phyloP scores from a whole-genome alignment of 2,329 filamentous ascomycete genomes.

The Xylaria sp. region DNA sequence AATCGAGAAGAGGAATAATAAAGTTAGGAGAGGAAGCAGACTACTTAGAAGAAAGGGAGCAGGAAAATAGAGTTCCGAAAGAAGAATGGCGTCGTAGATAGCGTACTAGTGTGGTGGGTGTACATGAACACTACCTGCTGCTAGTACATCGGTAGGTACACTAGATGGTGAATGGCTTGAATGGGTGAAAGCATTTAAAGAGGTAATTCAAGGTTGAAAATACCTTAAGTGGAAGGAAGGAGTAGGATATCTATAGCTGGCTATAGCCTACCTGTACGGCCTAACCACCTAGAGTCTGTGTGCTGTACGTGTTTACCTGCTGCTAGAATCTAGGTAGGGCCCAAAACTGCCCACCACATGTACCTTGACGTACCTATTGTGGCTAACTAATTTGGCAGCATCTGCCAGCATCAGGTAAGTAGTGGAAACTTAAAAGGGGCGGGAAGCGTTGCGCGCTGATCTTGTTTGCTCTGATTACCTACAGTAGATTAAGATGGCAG shows the following conservation, averaged over 20 bases:
- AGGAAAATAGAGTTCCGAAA: constrained; percentile 34
- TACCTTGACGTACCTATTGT: not conserved
- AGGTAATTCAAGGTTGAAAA: not conserved
- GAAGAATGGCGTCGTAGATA: constrained; percentile 30
- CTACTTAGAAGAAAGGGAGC: constrained; percentile 30
- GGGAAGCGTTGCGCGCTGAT: constrained; percentile 6
- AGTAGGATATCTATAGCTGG: too few species aligned
- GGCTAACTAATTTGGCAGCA: constrained; percentile 13
- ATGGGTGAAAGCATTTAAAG: not conserved
- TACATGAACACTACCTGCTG: constrained; percentile 6
- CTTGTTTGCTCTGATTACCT: not conserved
- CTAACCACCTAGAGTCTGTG: too few species aligned
- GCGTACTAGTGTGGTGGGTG: constrained; percentile 6
- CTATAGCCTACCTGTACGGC: not conserved
- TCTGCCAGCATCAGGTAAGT: constrained; percentile 6
- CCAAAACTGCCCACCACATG: not conserved
- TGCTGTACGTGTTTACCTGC: too few species aligned
- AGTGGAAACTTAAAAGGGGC: constrained; percentile 23
- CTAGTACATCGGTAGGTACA: not conserved
- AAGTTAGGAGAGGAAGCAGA: constrained; percentile 12
- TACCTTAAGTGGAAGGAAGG: not conserved
- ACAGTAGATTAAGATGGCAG: not conserved
- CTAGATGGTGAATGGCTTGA: not conserved
- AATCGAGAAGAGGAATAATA: constrained; percentile 7
- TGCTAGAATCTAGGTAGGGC: too few species aligned